These are phyloP conservation scores for Pholiota conissans DNA, from an alignment of 768 basidiomycete species.

Conservation along the genomic window DNA sequence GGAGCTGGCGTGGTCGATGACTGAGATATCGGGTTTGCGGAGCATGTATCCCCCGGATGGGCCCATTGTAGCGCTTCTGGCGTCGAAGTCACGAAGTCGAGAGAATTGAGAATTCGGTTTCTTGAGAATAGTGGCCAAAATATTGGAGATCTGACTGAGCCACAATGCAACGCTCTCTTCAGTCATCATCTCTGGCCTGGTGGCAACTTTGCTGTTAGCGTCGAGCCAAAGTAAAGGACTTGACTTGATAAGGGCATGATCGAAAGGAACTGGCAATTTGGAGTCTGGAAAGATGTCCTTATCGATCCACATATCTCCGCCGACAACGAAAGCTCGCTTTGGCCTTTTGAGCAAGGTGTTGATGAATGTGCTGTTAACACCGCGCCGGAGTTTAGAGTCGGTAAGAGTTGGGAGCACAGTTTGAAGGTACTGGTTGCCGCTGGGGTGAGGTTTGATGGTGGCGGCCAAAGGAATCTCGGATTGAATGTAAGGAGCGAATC, in stretches of 20 bases:
- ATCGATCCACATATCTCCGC: background rate
- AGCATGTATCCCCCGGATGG: background rate
- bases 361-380: background rate
- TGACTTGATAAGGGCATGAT: too few species aligned
- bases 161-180: background rate
- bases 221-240: too few species aligned
- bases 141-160: background rate
- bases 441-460: too few species aligned
- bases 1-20: background rate
- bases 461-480: constrained; percentile 2
- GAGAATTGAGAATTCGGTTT: too few species aligned
- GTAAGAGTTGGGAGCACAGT: background rate
- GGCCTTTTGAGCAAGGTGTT: background rate
- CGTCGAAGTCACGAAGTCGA: background rate
- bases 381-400: background rate
- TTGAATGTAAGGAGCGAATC: background rate
- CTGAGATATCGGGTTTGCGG: background rate
- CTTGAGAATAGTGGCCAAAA: background rate
- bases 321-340: background rate
- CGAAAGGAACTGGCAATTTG: too few species aligned
- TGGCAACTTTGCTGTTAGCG: too few species aligned
- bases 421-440: too few species aligned
- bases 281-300: background rate
- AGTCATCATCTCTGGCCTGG: too few species aligned
- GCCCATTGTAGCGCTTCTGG: background rate